These are phyloP conservation scores for Cyclotella choctawhatcheeana DNA, from an alignment of 108 stramenopile species.

Conservation along the genomic window DNA sequence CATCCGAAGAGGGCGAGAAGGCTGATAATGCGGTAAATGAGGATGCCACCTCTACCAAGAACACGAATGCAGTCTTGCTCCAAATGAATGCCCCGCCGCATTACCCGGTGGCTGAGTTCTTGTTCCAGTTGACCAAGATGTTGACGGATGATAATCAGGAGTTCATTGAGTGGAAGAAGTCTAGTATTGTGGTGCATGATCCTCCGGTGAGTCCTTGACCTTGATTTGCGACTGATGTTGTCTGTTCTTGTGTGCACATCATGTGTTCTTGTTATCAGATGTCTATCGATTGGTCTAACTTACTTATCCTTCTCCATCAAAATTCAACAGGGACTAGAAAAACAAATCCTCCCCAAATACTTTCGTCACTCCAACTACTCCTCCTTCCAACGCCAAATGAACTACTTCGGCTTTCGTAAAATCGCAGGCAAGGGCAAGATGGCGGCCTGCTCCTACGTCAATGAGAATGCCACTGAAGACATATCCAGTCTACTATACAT, in stretches of 20 bases:
- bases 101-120: slow-evolving; percentile 75
- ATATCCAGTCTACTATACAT: slow-evolving; percentile 84
- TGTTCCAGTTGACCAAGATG: slow-evolving; percentile 93
- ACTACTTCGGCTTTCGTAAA: slow-evolving; percentile 93
- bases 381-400: slow-evolving; percentile 88
- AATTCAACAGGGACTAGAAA: slow-evolving; percentile 62
- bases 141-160: slow-evolving; percentile 86
- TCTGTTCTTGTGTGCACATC: slow-evolving; percentile 4
- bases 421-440: slow-evolving; percentile 94
- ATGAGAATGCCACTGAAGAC: slow-evolving; percentile 84
- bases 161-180: slow-evolving; percentile 85
- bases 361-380: slow-evolving; percentile 93
- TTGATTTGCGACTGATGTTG: neutral
- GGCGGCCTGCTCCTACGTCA: slow-evolving; percentile 93
- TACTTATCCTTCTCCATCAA: neutral
- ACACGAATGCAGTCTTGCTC: slow-evolving; percentile 18
- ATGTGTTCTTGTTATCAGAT: neutral
- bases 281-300: neutral
- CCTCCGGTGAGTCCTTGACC: slow-evolving; percentile 33
- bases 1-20: neutral
- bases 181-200: slow-evolving; percentile 52
- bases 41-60: neutral
- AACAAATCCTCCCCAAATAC: slow-evolving; percentile 83
- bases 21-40: neutral
- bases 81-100: slow-evolving; percentile 41